Percentiles rank a stretch among this genome's conserved stretches.
Evolutionary conservation across 2,329 filamentous ascomycete genomes (phyloP).

Genomic region (Sporothrix variecibatus): DNA sequence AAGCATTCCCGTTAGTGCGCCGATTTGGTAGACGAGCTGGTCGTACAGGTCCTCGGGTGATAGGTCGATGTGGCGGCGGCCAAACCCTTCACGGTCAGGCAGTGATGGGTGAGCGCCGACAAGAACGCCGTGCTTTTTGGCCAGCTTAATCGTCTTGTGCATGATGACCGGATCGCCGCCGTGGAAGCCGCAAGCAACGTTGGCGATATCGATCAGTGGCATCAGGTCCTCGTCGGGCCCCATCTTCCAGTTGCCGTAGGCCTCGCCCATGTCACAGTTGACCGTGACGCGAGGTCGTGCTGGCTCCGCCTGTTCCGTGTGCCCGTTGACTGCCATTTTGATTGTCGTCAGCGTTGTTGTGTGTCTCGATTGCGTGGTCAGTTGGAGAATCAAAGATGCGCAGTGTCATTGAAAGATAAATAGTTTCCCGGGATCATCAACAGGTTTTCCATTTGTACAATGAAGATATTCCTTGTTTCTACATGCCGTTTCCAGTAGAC

Average conservation of each 20-base stretch:
- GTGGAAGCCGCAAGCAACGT: conserved; percentile 61
- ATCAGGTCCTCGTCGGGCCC: conserved; percentile 60
- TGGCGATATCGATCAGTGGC: conserved; percentile 61
- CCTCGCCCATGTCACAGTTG: conserved; percentile 51
- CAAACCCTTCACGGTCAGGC: conserved; percentile 67
- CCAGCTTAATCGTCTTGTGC: conserved; percentile 58
- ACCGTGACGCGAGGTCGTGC: conserved; percentile 30
- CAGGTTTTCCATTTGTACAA: too few species aligned
- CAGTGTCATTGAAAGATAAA: background rate
- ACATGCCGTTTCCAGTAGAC: too few species aligned
- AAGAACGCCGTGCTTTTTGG: conserved; percentile 58
- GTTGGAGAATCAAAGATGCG: background rate
- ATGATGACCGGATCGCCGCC: conserved; percentile 66
- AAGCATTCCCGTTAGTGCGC: conserved; percentile 61
- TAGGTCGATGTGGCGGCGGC: conserved; percentile 62
- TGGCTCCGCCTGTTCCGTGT: background rate
- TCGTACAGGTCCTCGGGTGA: conserved; percentile 58
- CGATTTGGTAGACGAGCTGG: conserved; percentile 63
- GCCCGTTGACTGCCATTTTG: background rate
- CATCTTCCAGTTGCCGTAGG: conserved; percentile 45
- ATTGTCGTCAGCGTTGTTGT: background rate
- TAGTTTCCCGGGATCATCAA: background rate
- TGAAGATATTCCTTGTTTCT: too few species aligned
- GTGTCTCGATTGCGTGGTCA: background rate
- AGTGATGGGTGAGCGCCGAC: conserved; percentile 65